Percentiles rank a stretch among this genome's conserved stretches.
Evolutionary conservation across 2,329 filamentous ascomycete genomes (phyloP).

Genomic region (Talaromyces funiculosus): DNA sequence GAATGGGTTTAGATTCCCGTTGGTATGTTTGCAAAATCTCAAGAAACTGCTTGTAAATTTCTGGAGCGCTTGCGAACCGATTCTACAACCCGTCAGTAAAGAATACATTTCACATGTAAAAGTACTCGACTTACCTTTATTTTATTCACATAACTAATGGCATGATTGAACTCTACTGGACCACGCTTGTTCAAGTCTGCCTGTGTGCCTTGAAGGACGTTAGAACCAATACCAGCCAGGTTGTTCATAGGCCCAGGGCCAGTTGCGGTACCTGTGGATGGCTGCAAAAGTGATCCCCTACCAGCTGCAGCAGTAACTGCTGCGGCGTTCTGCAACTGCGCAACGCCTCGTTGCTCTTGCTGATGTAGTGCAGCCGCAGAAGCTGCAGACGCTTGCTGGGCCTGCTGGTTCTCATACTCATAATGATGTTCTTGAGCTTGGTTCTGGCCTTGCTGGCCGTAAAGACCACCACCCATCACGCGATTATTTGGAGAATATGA

Average conservation of each 20-base stretch:
- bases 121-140: conserved; percentile 68
- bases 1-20: conserved; percentile 94
- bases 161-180: conserved; percentile 97
- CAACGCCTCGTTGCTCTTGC: conserved; percentile 61
- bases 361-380: conserved; percentile 49
- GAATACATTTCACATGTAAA: neutral
- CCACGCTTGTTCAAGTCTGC: conserved; percentile 71
- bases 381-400: conserved; percentile 42
- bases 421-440: conserved; percentile 40
- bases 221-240: conserved; percentile 57
- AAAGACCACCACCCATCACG: conserved; percentile 32
- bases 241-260: conserved; percentile 52
- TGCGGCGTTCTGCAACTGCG: conserved; percentile 60
- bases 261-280: conserved; percentile 38
- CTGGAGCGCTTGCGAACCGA: conserved; percentile 89
- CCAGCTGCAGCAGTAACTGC: conserved; percentile 39
- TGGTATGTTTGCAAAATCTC: conserved; percentile 98
- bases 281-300: conserved; percentile 47
- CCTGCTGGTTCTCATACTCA: conserved; percentile 38
- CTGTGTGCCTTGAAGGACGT: conserved; percentile 51
- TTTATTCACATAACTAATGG: conserved; percentile 98
- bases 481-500: conserved; percentile 40
- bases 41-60: conserved; percentile 98
- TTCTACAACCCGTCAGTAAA: conserved; percentile 55
- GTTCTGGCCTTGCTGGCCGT: conserved; percentile 32